Evolutionary conservation across 345 rosid genomes (phyloP), one percentile per base, ranked within the genome.

Genomic region (Salix caprea): DNA sequence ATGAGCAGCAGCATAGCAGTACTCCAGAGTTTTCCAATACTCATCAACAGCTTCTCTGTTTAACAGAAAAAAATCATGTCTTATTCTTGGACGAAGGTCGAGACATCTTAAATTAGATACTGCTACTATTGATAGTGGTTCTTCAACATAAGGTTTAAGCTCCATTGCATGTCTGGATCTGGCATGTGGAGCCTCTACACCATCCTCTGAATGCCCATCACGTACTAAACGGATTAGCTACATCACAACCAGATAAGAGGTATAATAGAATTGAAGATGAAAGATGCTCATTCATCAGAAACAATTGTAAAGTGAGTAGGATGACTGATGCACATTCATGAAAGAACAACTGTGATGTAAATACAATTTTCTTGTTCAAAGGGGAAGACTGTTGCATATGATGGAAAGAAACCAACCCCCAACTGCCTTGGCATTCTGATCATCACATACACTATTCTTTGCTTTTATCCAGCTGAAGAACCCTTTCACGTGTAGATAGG

Each of bases 11-110:
- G 98, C 93, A 84, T 90, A 95, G 81, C 99, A 95, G 83, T 89
- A 95, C 84, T 95, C 99, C 82, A 95, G 82, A 73, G 96, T 93
- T 56, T 88, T 87, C 99, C 99, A 95, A 78, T 95, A 95, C 67
- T 95, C 98, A 78, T 91, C 85, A 77, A 95, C 92, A 80, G 96
- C 98, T 79, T 89, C 92, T 78, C 81, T 85, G 70, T 71, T 90
- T 82, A 91, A 90, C 71, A 95, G 81, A 76, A 89, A 74, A 76
- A 95, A 95, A 83, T 95, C 99, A 75, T 95, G 99, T 39, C 97
- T 89, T 66, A 91, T 86, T 83, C 96, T 90, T 69, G 99, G 99
- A 72, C 94, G 99, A 76, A 91, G 91, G 86, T 95, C 97, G 80
- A 84, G 84, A 81, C 89, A 87, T 54, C 65, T 69, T 48, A 82